Evolutionary conservation across 306 rosid species (phyloP).

Genomic region (Argentina anserina): DNA sequence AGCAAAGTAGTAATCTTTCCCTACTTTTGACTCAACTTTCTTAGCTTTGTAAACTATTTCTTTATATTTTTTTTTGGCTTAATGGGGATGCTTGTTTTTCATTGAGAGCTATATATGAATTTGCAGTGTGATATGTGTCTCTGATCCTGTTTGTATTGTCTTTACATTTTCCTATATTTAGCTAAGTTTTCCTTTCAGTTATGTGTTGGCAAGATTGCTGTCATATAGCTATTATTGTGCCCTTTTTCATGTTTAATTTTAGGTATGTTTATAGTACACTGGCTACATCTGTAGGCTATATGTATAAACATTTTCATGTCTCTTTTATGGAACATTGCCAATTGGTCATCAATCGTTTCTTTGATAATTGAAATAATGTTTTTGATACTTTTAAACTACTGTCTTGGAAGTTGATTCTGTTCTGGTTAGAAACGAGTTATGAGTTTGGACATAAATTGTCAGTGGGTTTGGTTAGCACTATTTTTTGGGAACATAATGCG

Average conservation of each 20-base stretch:
- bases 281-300: background rate
- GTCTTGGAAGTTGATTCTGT: background rate
- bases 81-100: background rate
- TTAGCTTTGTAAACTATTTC: constrained; percentile 8
- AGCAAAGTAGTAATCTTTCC: constrained; percentile 25
- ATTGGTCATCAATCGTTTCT: background rate
- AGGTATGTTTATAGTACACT: background rate
- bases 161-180: constrained; percentile 39
- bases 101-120: constrained; percentile 10
- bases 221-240: background rate
- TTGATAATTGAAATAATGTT: background rate
- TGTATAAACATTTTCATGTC: background rate
- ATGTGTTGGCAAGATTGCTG: background rate
- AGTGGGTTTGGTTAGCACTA: background rate
- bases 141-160: constrained; percentile 14
- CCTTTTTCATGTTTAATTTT: background rate
- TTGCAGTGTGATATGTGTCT: constrained; percentile 20
- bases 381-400: background rate
- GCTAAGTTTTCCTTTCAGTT: constrained; percentile 3
- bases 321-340: background rate
- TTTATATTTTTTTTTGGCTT: background rate
- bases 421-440: background rate
- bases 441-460: background rate
- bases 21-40: constrained; percentile 55
- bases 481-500: background rate